Percentiles rank a stretch among this genome's conserved stretches.
These are phyloP conservation scores for Heterobasidion parviporum DNA, from an alignment of 1,284 basidiomycete genomes.

Conservation along the genomic window DNA sequence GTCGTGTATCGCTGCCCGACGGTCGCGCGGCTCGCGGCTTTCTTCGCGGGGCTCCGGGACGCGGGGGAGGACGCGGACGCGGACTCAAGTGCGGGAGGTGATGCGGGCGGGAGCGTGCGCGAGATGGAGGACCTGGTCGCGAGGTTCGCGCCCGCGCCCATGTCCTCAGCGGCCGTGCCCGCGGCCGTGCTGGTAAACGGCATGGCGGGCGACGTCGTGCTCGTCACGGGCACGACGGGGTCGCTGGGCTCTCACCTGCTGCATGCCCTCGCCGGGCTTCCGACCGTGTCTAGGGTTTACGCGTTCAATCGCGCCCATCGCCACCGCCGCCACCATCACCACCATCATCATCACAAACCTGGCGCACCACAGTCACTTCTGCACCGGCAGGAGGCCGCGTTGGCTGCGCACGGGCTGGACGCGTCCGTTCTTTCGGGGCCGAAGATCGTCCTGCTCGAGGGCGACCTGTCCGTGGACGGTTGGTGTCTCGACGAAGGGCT, in stretches of 20 bases:
- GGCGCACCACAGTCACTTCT: slow-evolving; percentile 8
- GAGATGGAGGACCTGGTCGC: slow-evolving; percentile 13
- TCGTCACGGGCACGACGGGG: neutral
- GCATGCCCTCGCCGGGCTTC: neutral
- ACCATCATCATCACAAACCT: neutral
- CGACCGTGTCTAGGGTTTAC: slow-evolving; percentile 15
- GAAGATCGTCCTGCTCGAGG: slow-evolving; percentile 22
- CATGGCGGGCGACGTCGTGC: neutral
- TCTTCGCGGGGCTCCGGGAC: neutral
- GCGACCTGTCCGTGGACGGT: slow-evolving; percentile 12
- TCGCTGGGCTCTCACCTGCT: neutral
- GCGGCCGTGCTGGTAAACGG: no score
- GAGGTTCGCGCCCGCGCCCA: slow-evolving; percentile 11
- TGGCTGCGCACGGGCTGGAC: slow-evolving; percentile 20
- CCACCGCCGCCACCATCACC: neutral
- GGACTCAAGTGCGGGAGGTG: neutral
- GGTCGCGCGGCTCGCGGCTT: slow-evolving; percentile 7
- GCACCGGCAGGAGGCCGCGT: slow-evolving; percentile 17
- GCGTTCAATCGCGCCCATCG: slow-evolving; percentile 21
- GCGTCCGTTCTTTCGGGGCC: slow-evolving; percentile 9
- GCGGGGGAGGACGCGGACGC: no score
- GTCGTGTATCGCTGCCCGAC: slow-evolving; percentile 26
- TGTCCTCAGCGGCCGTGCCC: no score
- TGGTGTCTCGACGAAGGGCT: slow-evolving; percentile 16
- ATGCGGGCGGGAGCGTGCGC: neutral